Conservation (phyloP, 495 filamentous ascomycete genomes). For the Neurospora sp. region DNA sequence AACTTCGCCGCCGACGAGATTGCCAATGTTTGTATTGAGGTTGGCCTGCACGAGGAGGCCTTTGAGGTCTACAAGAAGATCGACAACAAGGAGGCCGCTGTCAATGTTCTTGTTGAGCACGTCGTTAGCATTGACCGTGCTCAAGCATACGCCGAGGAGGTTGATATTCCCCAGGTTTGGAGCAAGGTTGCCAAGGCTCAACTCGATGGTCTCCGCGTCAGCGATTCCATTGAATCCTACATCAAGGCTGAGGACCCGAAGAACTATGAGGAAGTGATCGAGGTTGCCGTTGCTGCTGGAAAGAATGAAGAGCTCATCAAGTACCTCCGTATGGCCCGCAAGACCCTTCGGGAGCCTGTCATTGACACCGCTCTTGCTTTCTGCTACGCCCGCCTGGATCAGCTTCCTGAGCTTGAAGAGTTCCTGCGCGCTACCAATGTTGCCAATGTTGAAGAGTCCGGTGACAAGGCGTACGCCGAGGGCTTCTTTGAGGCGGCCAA, state of each 20-base stretch:
- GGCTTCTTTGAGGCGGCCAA: conserved; percentile 94
- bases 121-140: conserved; percentile 98
- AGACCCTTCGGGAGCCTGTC: conserved; percentile 86
- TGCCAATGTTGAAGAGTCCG: conserved; percentile 87
- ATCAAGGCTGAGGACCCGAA: conserved; percentile 87
- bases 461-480: conserved; percentile 95
- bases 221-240: conserved; percentile 92
- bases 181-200: conserved; percentile 98
- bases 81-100: conserved; percentile 74
- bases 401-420: conserved; percentile 89
- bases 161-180: conserved; percentile 97
- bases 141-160: conserved; percentile 91
- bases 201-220: conserved; percentile 87
- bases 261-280: conserved; percentile 93
- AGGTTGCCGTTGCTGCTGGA: conserved; percentile 88
- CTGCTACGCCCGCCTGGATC: conserved; percentile 82
- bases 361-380: conserved; percentile 94
- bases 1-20: conserved; percentile 90
- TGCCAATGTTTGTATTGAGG: conserved; percentile 83
- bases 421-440: conserved; percentile 93
- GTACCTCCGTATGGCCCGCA: conserved; percentile 92
- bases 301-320: conserved; percentile 98
- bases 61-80: conserved; percentile 99
- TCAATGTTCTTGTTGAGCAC: conserved; percentile 90
- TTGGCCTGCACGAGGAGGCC: conserved; percentile 92